Conservation (phyloP, 805 yeast genomes). For the Wickerhamiella sergipiensis region DNA sequence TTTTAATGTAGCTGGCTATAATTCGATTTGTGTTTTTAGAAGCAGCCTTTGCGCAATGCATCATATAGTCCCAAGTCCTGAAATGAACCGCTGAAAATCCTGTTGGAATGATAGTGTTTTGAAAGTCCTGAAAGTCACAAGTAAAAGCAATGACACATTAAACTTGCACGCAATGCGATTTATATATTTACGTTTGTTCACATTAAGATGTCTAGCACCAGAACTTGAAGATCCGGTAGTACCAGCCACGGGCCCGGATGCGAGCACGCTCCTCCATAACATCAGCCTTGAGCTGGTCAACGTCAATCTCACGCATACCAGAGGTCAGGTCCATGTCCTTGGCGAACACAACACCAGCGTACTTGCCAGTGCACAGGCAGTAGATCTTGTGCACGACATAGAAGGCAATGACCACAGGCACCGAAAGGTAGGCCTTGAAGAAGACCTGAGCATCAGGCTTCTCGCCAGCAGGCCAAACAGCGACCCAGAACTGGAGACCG, state of each 20-base stretch:
- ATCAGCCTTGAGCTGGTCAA: conserved; percentile 32
- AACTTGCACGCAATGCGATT: not conserved
- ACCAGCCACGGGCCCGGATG: conserved; percentile 33
- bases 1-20: not conserved
- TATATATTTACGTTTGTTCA: not conserved
- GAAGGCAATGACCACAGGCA: conserved; percentile 29
- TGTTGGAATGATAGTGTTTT: no score
- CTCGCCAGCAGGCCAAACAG: conserved; percentile 38
- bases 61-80: no score
- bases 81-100: no score
- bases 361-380: not conserved
- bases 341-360: conserved; percentile 27
- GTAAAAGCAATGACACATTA: not conserved
- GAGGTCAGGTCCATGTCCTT: conserved; percentile 44
- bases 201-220: conserved; percentile 34
- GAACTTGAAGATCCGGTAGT: conserved; percentile 39
- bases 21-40: not conserved
- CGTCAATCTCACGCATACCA: conserved; percentile 49
- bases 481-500: conserved; percentile 55
- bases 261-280: conserved; percentile 42
- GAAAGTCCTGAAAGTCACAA: no score
- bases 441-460: conserved; percentile 28
- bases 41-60: no score
- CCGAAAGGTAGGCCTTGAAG: conserved; percentile 42
- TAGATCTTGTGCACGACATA: conserved; percentile 39